A percentile compares a stretch with the other conserved stretches of the same genome.
phyloP scores from a whole-genome alignment of 164 flowering plant genomes.

The Akebia trifoliata region DNA sequence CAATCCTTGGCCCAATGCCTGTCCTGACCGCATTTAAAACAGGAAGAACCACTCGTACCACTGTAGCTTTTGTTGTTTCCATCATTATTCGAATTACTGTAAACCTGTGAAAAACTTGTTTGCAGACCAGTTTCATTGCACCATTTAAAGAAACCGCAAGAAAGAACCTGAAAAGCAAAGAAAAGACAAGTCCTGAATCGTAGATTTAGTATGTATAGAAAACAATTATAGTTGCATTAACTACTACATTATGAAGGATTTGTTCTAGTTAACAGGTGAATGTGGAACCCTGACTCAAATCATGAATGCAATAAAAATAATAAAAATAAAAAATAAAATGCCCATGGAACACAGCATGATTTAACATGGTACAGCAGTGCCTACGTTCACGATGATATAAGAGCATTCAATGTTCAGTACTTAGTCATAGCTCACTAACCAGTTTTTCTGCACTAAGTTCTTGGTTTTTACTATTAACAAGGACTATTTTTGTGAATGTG shows the following conservation, averaged over 20 bases:
- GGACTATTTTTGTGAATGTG: too few relatives aligned
- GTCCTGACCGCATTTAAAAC: constrained; percentile 10
- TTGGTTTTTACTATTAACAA: too few relatives aligned
- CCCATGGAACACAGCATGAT: too few relatives aligned
- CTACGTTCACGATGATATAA: too few relatives aligned
- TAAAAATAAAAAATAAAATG: too few relatives aligned
- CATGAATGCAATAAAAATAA: too few relatives aligned
- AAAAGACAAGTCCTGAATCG: background rate
- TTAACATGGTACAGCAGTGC: too few relatives aligned
- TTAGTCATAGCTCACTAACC: too few relatives aligned
- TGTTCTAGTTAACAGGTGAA: too few relatives aligned
- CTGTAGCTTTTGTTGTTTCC: constrained; percentile 19
- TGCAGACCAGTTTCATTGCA: constrained; percentile 23
- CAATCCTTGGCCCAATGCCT: constrained; percentile 16
- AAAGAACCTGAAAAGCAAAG: constrained; percentile 19
- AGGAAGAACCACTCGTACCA: constrained; percentile 22
- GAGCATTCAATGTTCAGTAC: too few relatives aligned
- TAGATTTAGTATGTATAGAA: background rate
- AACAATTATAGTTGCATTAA: background rate
- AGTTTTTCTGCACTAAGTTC: too few relatives aligned
- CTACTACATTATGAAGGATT: background rate
- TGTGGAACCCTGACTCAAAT: too few relatives aligned
- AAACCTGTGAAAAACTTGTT: constrained; percentile 8
- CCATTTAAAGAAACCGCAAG: constrained; percentile 43
- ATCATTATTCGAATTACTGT: constrained; percentile 6